Evolutionary conservation across 2,329 filamentous ascomycete genomes (phyloP).

Genomic region (Escovopsis sp.): DNA sequence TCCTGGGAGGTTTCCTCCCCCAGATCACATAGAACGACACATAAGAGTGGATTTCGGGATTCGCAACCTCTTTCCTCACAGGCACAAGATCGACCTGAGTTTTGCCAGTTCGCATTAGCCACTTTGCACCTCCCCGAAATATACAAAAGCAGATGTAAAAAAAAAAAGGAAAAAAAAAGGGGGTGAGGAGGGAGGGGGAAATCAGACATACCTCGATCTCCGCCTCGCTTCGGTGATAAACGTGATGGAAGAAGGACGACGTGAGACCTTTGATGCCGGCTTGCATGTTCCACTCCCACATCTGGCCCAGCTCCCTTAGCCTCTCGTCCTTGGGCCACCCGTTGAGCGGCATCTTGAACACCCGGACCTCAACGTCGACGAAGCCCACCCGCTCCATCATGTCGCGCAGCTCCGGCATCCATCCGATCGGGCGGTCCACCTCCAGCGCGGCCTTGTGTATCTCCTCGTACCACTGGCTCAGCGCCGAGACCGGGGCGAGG

Average conservation of each 20-base stretch:
- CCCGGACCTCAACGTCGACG: constrained; percentile 34
- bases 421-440: constrained; percentile 21
- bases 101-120: not conserved
- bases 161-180: too few species aligned
- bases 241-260: constrained; percentile 24
- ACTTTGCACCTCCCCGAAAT: too few species aligned
- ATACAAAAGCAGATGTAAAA: too few species aligned
- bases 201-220: constrained; percentile 30
- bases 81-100: constrained; percentile 31
- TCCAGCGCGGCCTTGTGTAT: constrained; percentile 22
- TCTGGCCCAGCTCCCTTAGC: constrained; percentile 27
- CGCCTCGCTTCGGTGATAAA: constrained; percentile 24
- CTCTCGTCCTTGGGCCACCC: constrained; percentile 33
- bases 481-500: constrained; percentile 20
- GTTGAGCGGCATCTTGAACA: constrained; percentile 39
- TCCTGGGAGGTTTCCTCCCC: constrained; percentile 37
- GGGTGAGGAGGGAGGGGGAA: not conserved
- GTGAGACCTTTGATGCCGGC: constrained; percentile 30
- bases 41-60: constrained; percentile 33
- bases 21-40: constrained; percentile 33
- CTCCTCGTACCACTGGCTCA: constrained; percentile 25
- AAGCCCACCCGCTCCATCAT: constrained; percentile 35
- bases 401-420: constrained; percentile 19
- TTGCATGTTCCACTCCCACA: constrained; percentile 29
- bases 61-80: constrained; percentile 30